Base-by-base conservation (phyloP, 495 filamentous ascomycete genomes). In the Bacidia rubella region DNA sequence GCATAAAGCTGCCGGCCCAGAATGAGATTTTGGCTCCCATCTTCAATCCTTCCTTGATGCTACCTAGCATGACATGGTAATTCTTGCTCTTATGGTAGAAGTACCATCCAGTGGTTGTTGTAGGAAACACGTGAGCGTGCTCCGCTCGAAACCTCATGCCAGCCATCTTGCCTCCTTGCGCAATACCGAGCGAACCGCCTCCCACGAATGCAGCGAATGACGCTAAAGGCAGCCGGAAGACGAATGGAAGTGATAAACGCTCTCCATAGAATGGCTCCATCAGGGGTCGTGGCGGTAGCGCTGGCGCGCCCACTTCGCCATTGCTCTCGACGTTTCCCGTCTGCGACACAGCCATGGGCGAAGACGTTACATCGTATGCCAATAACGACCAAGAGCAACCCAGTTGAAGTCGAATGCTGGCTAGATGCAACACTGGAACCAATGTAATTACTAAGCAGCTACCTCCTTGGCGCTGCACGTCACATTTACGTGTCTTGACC, bases 71-170 rank as follows among this genome's bases (percentile, higher is more conserved):
- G 4, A 81, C 68, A 52, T 85, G 77, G 69, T 97, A 96, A 64
- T 95, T 96, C 69, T 97, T 97, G 60, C 79, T 86, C 67, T 95
- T 96, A 68, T 97, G 93, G 64, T 98, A 98, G 24, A 96, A 78
- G 63, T 87, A 98, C 92, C 92, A 98, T 25, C 87, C 92, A 7
- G 77, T 77, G 21, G 82, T 78, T n/a, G 78, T 77, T 4, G 70
- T 79, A 20, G 92, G 92, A 43, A 93, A 78, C 58, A 89, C 81
- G 69, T 98, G 92, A 20, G 92, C 85, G 61, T 98, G 93, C 68
- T 98, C 85, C 50, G 92, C 92, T 48, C 90, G 84, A 67, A 96
- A 98, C 46, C 81, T 79, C 38, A 94, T 73, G 29, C 81, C 80
- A 15, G 86, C 78, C 57, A 70, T 79, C 63, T 79, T 79, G 63